Evolutionary conservation across 2,329 filamentous ascomycete species (phyloP), one percentile per base, ranked within the genome.

Genomic region (Fusarium setosum): DNA sequence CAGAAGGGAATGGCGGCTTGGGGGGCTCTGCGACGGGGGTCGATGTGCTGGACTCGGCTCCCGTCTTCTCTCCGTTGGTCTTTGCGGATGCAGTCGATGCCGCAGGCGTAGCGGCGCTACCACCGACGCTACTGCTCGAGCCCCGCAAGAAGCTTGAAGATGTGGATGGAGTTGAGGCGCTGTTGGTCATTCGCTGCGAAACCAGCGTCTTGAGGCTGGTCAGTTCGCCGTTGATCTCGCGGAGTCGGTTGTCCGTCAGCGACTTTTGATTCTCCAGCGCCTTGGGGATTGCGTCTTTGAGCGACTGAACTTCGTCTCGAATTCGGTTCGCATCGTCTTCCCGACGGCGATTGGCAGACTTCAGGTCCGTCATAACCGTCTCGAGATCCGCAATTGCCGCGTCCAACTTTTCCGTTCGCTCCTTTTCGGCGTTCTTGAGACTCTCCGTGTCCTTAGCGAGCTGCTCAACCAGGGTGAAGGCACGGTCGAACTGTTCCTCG

Each of bases 141-240:
- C 70, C 68, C 17, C 74, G 73, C 48, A 72, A 51, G 49, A 68
- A 72, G 60, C 58, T 68, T 45, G 69, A 51, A 26, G 73, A 49
- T 13, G 63, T 53, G n/a, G 74, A 51, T 8, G 74, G 59, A 9
- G 77, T 71, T 4, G 76, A 58, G 6, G 72, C 47, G 20, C 73
- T 62, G 55, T 61, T 63, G 80, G 72, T 82, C 84, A 90, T 85
- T 61, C 88, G 81, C 76, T 90, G 87, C 40, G 84, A 82, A 72
- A 99, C 88, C 52, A 99, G 83, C 3, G 92, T 92, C 85, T 97
- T 98, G 72, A 99, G 82, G 76, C 94, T 97, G 82, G 92, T 93
- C 72, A 99, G 84, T 79, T 99, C 96, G 7, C 85, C 87, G 68
- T 92, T 92, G 68, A 99, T 87, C 72, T 98, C 96, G 77, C 90